These are phyloP conservation scores for Firmiana major DNA, from an alignment of 345 rosid species.

Conservation along the genomic window DNA sequence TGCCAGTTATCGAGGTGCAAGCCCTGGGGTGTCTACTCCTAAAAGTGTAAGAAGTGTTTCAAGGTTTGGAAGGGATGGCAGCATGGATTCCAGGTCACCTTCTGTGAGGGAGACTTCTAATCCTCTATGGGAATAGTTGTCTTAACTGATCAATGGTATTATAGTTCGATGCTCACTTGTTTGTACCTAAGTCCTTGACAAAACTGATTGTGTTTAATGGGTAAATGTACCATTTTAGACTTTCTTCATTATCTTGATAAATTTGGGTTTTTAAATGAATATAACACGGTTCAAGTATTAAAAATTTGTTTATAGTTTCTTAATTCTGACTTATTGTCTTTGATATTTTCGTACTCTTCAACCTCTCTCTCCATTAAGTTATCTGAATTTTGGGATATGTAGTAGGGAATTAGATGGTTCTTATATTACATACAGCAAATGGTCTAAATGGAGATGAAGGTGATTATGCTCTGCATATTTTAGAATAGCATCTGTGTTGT, in stretches of 20 bases:
- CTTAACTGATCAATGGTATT: neutral
- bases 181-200: neutral
- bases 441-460: neutral
- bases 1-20: conserved; percentile 88
- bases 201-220: neutral
- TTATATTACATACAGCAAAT: neutral
- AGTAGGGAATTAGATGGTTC: neutral
- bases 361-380: neutral
- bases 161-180: neutral
- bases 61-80: conserved; percentile 76
- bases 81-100: conserved; percentile 56
- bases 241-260: neutral
- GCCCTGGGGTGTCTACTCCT: conserved; percentile 67
- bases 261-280: neutral
- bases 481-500: neutral
- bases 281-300: neutral
- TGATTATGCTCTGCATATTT: neutral
- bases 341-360: neutral
- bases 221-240: neutral
- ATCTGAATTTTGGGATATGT: neutral
- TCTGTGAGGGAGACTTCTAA: conserved; percentile 54
- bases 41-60: conserved; percentile 69
- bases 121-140: conserved; percentile 41
- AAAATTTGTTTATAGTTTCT: neutral
- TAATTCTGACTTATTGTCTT: neutral